Evolutionary conservation across 345 rosid species (phyloP), one percentile per base, ranked within the genome.

Genomic region (Populus tremula): DNA sequence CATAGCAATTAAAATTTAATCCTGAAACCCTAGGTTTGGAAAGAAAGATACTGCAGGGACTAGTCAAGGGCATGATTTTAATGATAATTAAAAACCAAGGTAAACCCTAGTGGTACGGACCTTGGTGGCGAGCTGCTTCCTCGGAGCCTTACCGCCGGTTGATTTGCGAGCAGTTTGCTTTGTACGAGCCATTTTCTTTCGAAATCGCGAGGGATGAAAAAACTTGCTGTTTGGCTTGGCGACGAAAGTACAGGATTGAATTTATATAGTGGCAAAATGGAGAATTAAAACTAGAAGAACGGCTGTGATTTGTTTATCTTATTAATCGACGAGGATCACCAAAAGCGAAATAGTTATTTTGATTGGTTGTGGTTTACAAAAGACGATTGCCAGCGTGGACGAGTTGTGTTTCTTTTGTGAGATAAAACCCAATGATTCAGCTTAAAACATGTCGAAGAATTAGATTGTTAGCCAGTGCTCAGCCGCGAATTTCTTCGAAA

Each of bases 51-150:
- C 27, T 56, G 4, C 5, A 8, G 0, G 23, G 4, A 56, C 2
- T 56, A 23, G 3, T 23, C 11, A 59, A 21, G 63, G n/a, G 12
- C 5, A n/a, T n/a, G 29, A 23, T n/a, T 47, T 47, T 14, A 14
- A 11, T 43, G 14, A 43, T 2, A 43, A 14, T 47, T 31, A 16
- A 31, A 31, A 18, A 25, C 31, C 14, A 43, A 67, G 39, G 18
- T 18, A 71, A 64, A 14, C 11, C 35, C 39, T 3, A 33, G n/a
- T 5, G 5, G 14, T 4, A 53, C 43, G 14, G 6, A 88, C 93
- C 90, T 87, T 90, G 25, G 90, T 87, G 56, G 93, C 91, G 5
- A 90, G 89, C 82, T 90, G 91, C 87, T 90, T 90, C 72, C 91
- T 82, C 1, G 91, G 93, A 77, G 93, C 93, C 77, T 90, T 90